phyloP scores from a whole-genome alignment of 352 stramenopile species.

The Ophiocytium majus region DNA sequence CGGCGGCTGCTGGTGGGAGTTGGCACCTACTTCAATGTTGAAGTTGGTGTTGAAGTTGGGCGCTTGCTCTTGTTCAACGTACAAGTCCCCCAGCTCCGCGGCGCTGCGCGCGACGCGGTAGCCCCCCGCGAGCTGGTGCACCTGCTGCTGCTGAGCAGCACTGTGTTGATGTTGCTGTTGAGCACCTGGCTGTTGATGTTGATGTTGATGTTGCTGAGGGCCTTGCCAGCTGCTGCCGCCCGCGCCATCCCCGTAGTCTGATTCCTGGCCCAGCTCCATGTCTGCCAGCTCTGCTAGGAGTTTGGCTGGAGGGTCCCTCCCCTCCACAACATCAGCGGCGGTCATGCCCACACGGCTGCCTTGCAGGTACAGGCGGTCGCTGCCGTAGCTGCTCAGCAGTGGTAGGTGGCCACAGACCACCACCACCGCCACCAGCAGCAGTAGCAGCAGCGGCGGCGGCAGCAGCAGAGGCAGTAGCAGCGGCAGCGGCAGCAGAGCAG shows the following conservation, averaged over 20 bases:
- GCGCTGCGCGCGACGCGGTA: neutral
- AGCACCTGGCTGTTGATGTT: no score
- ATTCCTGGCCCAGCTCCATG: no score
- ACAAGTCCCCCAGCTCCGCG: neutral
- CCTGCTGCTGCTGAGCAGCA: no score
- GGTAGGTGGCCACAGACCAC: neutral
- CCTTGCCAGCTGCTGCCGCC: neutral
- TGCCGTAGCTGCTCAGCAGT: conserved; percentile 31
- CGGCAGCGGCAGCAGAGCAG: no score
- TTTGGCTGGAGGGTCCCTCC: conserved; percentile 23
- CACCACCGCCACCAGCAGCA: no score
- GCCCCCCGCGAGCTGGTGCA: neutral
- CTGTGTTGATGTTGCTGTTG: no score
- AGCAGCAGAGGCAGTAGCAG: no score
- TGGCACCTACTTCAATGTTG: neutral
- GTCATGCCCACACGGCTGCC: conserved; percentile 32
- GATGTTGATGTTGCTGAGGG: no score
- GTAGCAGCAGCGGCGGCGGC: no score
- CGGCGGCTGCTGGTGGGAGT: neutral
- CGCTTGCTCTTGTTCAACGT: no score
- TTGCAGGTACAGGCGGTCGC: conserved; percentile 39
- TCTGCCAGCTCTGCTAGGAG: conserved; percentile 40
- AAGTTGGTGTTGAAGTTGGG: no score
- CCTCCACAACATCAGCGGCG: conserved; percentile 39
- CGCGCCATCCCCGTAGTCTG: neutral